Percentiles rank a stretch among this genome's conserved stretches.
Evolutionary conservation across 129 eudicot genomes (phyloP).

Genomic region (Daucus carota): DH1_v3.0 NC_030386.2:35138001-35138500

Average conservation of each 20-base stretch:
- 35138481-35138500: neutral
- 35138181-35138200: neutral
- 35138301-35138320: neutral
- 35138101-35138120: neutral
- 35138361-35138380: neutral
- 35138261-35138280: neutral
- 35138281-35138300: neutral
- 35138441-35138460: neutral
- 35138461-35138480: neutral
- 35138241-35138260: neutral
- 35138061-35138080: constrained; percentile 91
- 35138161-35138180: neutral
- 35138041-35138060: constrained; percentile 78
- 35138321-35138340: neutral
- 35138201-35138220: neutral
- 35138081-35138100: neutral
- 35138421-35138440: no score
- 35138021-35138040: constrained; percentile 60
- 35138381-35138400: neutral
- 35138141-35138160: neutral
- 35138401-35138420: neutral
- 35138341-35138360: neutral
- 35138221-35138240: neutral
- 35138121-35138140: neutral
- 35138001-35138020: constrained; percentile 66